phyloP scores from a whole-genome alignment of 345 rosid species.

The Ceriops decandra region DNA sequence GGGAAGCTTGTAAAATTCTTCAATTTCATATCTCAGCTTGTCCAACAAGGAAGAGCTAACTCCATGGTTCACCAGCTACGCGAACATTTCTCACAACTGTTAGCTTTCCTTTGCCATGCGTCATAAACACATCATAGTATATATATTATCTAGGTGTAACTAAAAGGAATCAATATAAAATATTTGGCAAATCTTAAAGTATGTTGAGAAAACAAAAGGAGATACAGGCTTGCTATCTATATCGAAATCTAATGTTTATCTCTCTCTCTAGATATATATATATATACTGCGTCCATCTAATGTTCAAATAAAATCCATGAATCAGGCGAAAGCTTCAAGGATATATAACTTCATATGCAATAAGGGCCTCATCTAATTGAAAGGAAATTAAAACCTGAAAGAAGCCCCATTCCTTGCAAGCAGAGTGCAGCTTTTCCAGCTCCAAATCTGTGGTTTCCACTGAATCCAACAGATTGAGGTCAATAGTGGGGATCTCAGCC shows the following conservation, averaged over 20 bases:
- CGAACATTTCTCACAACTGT: constrained; percentile 8
- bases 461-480: constrained; percentile 22
- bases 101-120: not conserved
- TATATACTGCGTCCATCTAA: too few species aligned
- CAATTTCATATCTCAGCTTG: constrained; percentile 22
- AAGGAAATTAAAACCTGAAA: constrained; percentile 33
- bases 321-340: not conserved
- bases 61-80: constrained; percentile 43
- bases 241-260: too few species aligned
- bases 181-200: too few species aligned
- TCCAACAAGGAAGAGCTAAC: constrained; percentile 16
- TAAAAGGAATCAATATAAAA: too few species aligned
- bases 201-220: too few species aligned
- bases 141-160: too few species aligned
- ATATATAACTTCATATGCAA: not conserved
- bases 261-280: too few species aligned
- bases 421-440: constrained; percentile 26
- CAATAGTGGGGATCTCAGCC: constrained; percentile 25
- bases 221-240: too few species aligned
- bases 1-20: constrained; percentile 29
- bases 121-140: too few species aligned
- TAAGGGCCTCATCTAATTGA: too few species aligned
- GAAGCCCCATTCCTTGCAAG: constrained; percentile 40
- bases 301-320: not conserved
- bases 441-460: constrained; percentile 16